Evolutionary conservation across 495 filamentous ascomycete species (phyloP).

Genomic region (Evansstolkia leycettana): DNA sequence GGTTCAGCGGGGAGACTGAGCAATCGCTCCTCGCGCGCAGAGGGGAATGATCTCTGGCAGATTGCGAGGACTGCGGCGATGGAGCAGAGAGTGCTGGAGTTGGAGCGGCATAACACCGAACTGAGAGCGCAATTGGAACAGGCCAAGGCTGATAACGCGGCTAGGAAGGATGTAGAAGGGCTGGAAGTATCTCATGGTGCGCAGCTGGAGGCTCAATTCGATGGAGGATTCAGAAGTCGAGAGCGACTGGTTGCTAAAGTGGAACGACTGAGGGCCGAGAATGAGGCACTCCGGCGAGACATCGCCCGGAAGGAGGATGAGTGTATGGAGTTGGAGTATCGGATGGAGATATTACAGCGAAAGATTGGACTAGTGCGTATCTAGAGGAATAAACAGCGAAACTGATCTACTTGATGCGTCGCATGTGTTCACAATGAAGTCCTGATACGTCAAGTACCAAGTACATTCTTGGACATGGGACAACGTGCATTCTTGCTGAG

Average conservation of each 20-base stretch:
- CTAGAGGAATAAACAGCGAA: too few species aligned
- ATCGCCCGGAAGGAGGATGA: too few species aligned
- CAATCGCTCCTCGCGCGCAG: background rate
- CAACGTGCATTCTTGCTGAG: too few species aligned
- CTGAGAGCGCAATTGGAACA: slow-evolving; percentile 2
- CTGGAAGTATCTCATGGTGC: background rate
- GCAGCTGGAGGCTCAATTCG: background rate
- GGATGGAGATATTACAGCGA: too few species aligned
- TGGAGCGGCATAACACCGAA: slow-evolving; percentile 15
- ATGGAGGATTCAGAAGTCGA: background rate
- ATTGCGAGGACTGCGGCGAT: slow-evolving; percentile 16
- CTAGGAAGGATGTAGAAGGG: background rate
- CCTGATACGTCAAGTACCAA: too few species aligned
- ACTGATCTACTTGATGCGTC: too few species aligned
- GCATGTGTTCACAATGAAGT: too few species aligned
- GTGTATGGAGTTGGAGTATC: too few species aligned
- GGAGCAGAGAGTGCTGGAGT: slow-evolving; percentile 18
- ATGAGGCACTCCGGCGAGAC: background rate
- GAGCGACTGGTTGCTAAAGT: background rate
- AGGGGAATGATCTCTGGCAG: slow-evolving; percentile 15
- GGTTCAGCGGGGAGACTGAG: too few species aligned
- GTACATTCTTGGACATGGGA: too few species aligned
- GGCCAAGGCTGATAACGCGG: background rate
- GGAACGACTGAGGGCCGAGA: background rate
- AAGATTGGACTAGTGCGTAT: too few species aligned